A percentile compares a stretch with the other conserved stretches of the same genome.
phyloP scores from a whole-genome alignment of 805 yeast species.

The Starmera quercuum region DNA sequence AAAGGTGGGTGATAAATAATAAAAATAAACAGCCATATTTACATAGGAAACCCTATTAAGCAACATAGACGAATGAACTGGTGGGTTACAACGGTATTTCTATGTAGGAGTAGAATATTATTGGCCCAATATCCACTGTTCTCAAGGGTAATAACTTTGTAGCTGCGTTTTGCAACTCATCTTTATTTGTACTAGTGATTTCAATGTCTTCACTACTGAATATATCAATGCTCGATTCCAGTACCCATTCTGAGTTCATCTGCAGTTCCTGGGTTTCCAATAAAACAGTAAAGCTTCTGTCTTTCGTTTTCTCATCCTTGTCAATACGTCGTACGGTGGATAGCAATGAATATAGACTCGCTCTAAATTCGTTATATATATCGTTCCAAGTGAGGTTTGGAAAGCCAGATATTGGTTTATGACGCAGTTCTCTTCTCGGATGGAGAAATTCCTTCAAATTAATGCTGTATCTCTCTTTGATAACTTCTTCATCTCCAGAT shows the following conservation, averaged over 20 bases:
- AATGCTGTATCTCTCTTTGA: conserved; percentile 15
- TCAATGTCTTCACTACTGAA: conserved; percentile 4
- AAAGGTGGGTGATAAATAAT: no score
- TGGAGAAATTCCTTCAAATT: conserved; percentile 6
- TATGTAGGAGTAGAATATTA: conserved; percentile 31
- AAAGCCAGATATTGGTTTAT: conserved; percentile 1
- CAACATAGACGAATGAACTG: no score
- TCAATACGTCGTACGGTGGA: background rate
- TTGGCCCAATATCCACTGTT: conserved; percentile 32
- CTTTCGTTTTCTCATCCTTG: background rate
- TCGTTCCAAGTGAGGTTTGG: conserved; percentile 5
- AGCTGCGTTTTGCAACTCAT: conserved; percentile 13
- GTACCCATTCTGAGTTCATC: conserved; percentile 5
- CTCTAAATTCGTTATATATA: conserved; percentile 13
- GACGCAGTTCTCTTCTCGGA: background rate
- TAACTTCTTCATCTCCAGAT: conserved; percentile 17
- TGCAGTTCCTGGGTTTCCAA: conserved; percentile 1
- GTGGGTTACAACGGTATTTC: conserved; percentile 9
- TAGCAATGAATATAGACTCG: conserved; percentile 8
- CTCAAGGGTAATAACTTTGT: conserved; percentile 26
- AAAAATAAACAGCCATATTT: no score
- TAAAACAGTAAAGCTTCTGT: background rate
- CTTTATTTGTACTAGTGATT: background rate
- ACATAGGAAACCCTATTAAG: no score
- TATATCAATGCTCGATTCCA: conserved; percentile 19